These are phyloP conservation scores for Phytomonas sp. DNA, from an alignment of 208 protist species.

Conservation along the genomic window DNA sequence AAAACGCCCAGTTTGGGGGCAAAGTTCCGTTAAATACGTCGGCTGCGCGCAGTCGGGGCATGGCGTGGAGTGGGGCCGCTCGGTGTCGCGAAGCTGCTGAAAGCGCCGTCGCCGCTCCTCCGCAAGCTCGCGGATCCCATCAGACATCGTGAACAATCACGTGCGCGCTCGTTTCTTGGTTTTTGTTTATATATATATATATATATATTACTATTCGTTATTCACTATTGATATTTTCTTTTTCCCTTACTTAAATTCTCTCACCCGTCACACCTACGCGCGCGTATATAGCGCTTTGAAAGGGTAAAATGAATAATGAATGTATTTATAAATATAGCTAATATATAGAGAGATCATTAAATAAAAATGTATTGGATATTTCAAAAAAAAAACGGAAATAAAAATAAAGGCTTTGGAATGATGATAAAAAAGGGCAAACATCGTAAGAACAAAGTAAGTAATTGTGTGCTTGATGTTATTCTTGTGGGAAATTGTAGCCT, in stretches of 20 bases:
- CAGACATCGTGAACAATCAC: neutral
- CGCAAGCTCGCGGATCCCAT: constrained; percentile 14
- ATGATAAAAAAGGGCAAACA: too few species aligned
- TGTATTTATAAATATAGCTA: neutral
- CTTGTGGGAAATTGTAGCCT: too few species aligned
- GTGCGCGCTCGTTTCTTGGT: constrained; percentile 11
- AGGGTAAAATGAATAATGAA: constrained; percentile 5
- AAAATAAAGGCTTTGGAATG: too few species aligned
- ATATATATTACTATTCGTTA: too few species aligned
- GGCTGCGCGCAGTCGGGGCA: constrained; percentile 55
- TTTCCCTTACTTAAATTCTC: too few species aligned
- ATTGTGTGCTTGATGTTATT: too few species aligned
- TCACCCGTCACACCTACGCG: too few species aligned
- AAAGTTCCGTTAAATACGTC: constrained; percentile 44
- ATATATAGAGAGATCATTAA: neutral
- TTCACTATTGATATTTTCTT: too few species aligned
- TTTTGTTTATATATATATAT: constrained; percentile 5
- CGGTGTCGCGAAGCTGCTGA: constrained; percentile 14
- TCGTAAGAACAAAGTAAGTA: too few species aligned
- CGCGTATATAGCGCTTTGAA: neutral
- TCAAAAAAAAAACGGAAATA: too few species aligned
- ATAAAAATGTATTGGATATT: constrained; percentile 1
- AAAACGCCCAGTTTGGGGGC: constrained; percentile 59
- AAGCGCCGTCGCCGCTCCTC: constrained; percentile 27
- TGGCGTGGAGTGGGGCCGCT: constrained; percentile 32